Conservation (phyloP, 192 early-diverging fungal genomes). For the Radiomyces spectabilis region DNA sequence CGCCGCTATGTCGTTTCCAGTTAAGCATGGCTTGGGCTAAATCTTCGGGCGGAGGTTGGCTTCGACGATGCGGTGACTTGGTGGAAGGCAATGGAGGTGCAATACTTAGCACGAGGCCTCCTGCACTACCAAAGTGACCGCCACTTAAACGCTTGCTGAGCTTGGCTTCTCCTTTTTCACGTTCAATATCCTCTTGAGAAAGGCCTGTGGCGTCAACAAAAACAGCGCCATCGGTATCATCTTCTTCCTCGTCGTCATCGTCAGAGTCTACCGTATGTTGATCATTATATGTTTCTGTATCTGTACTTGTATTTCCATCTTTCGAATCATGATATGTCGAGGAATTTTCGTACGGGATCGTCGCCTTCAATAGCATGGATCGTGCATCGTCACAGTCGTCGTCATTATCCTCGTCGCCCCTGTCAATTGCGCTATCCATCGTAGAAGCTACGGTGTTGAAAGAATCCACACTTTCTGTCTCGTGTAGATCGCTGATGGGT, state of each 20-base stretch:
- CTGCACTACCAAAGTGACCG: constrained; percentile 26
- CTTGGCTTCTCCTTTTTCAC: constrained; percentile 6
- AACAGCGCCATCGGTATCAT: constrained; percentile 10
- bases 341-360: no score
- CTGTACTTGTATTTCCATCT: no score
- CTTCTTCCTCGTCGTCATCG: constrained; percentile 5
- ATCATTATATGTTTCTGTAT: background rate
- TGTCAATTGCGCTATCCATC: background rate
- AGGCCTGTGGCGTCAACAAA: constrained; percentile 18
- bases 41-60: constrained; percentile 10
- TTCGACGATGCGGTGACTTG: background rate
- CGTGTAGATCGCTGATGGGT: no score
- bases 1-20: constrained; percentile 19
- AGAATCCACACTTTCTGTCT: constrained; percentile 2
- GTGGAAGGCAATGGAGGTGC: background rate
- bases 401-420: background rate
- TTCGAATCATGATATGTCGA: no score
- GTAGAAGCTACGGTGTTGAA: constrained; percentile 8
- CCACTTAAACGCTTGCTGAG: constrained; percentile 24
- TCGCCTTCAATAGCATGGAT: no score
- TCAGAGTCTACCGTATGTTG: background rate
- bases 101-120: constrained; percentile 27
- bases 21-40: constrained; percentile 19
- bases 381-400: no score
- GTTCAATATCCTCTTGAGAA: constrained; percentile 18